phyloP scores from a whole-genome alignment of 257 asterid species.

The Solanum lignicaule region DNA sequence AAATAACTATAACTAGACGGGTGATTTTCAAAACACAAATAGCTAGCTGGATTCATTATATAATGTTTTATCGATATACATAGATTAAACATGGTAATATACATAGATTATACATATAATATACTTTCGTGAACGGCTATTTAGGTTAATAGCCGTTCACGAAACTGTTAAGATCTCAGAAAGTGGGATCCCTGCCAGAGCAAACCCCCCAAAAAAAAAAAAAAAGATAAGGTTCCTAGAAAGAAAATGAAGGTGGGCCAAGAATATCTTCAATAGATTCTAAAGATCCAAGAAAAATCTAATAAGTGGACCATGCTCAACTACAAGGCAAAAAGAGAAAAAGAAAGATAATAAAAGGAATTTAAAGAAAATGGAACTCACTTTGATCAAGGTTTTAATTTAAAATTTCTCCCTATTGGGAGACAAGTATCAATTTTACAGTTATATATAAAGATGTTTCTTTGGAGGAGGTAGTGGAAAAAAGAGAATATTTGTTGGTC shows the following conservation, averaged over 20 bases:
- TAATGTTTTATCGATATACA: not conserved
- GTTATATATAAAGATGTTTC: slow-evolving; percentile 1
- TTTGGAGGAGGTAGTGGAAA: not conserved
- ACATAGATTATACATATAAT: not conserved
- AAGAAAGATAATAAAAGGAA: not conserved
- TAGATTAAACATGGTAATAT: not conserved
- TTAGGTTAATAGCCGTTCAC: not conserved
- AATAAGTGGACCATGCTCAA: not conserved
- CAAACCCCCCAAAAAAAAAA: slow-evolving; percentile 14
- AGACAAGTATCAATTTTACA: slow-evolving; percentile 27
- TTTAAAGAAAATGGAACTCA: not conserved
- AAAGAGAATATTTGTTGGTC: not conserved
- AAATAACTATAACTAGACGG: not conserved
- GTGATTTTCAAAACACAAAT: not conserved
- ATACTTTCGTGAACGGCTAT: not conserved
- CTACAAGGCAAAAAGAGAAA: not conserved
- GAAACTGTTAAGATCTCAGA: not conserved
- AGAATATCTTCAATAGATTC: not conserved
- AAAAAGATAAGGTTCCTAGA: not conserved
- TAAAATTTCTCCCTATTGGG: slow-evolving; percentile 64
- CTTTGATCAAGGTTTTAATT: slow-evolving; percentile 17
- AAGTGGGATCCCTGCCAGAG: not conserved
- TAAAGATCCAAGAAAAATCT: not conserved
- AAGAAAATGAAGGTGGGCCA: slow-evolving; percentile 1
- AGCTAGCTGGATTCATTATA: not conserved